These are phyloP conservation scores for Xylariaceae sp. DNA, from an alignment of 2,329 filamentous ascomycete genomes.

Conservation along the genomic window DNA sequence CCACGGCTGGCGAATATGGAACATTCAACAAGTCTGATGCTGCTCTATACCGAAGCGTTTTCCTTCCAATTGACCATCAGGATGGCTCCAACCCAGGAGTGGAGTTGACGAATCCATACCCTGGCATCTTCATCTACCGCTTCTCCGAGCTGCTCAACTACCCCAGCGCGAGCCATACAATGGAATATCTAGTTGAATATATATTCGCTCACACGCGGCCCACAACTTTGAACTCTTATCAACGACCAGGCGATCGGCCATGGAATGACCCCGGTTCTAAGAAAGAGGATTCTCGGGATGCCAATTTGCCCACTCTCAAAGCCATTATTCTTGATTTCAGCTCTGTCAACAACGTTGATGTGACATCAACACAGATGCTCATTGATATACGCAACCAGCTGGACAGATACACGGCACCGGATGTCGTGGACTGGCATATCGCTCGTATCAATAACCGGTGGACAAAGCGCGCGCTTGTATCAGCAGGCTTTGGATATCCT, in stretches of 20 bases:
- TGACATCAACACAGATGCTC: conserved; percentile 85
- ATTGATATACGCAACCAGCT: conserved; percentile 95
- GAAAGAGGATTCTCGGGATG: conserved; percentile 41
- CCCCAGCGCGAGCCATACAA: conserved; percentile 83
- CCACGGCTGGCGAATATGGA: conserved; percentile 49
- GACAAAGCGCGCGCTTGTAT: conserved; percentile 84
- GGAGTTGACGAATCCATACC: conserved; percentile 73
- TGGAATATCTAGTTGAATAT: conserved; percentile 68
- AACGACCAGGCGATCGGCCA: conserved; percentile 68
- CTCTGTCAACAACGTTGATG: conserved; percentile 87
- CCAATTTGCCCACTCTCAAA: conserved; percentile 63
- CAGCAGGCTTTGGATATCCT: conserved; percentile 85
- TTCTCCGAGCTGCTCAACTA: conserved; percentile 96
- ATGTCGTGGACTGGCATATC: conserved; percentile 89
- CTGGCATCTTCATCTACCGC: conserved; percentile 91
- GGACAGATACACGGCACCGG: conserved; percentile 74
- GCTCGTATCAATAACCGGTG: conserved; percentile 90
- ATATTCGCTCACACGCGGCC: conserved; percentile 69
- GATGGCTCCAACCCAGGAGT: conserved; percentile 88
- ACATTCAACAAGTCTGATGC: conserved; percentile 43
- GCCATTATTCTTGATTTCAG: conserved; percentile 94
- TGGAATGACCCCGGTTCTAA: conserved; percentile 90
- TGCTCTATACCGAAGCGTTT: conserved; percentile 61
- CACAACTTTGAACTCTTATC: conserved; percentile 64
- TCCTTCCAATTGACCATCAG: conserved; percentile 78